Base-by-base conservation (phyloP, 2,329 filamentous ascomycete genomes). In the Fusarium tricinctum region DNA sequence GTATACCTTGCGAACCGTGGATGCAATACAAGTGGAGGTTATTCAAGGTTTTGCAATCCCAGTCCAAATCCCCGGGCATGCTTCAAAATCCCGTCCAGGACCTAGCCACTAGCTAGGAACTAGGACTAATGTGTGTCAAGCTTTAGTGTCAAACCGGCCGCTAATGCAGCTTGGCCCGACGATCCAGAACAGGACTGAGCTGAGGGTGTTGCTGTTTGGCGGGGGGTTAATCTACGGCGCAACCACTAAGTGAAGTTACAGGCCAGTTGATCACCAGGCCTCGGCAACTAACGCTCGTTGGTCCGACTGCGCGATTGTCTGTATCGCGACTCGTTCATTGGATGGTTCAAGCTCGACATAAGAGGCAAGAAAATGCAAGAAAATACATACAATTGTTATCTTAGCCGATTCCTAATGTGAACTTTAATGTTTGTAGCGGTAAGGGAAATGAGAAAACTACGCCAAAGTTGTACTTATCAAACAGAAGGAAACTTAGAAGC, bases 151-250 rank as follows among this genome's bases (percentile, higher is more conserved):
- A 23, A 53, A 56, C 58, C 66, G 51, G 66, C 61, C 66, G 58
- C 66, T 69, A 69, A 69, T 69, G 66, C 66, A 69, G 39, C 47
- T 35, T 47, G 17, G 44, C 39, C 65, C 54, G 65, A 46, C 6
- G 43, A 63, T 46, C 60, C 14, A 33, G 5, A 32, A 30, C 10
- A 30, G 28, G 28, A 30, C 12, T 30, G 28, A 30, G 28, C 10
- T n/a, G 26, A 59, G 35, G 48, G 32, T 58, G 40, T 39, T 20
- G 39, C 23, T 58, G 40, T 45, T 20, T n/a, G n/a, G 39, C 30
- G 49, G 45, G 32, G 35, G 35, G 17, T 35, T 12, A 38, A 38
- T 38, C 28, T n/a, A 53, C 14, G 14, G 13, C 19, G 20, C 35
- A 30, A 40, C 20, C 33, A 33, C 32, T 14, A 8, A 10, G 9